Base-by-base conservation (phyloP, 345 rosid species). In the Moricandia moricandioides region DNA sequence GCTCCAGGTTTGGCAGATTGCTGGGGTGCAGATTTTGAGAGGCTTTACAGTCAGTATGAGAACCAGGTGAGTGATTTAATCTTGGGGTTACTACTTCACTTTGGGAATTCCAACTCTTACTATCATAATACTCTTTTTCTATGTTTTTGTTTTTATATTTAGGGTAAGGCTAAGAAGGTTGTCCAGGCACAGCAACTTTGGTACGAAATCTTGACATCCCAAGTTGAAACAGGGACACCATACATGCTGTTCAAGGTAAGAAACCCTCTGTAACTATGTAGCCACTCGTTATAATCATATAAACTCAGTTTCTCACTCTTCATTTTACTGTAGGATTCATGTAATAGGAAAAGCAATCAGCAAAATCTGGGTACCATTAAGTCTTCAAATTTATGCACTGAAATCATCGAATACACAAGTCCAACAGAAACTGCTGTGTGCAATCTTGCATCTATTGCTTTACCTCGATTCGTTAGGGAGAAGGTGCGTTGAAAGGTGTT, bases 151-250 rank as follows among this genome's bases (percentile, higher is more conserved):
- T 65, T 63, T 3, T 40, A 58, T 75, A 49, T 52, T 14, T 26
- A 90, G 98, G 96, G 97, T 8, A 94, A 94, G 79, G 93, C 96
- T 52, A 94, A 85, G 82, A 94, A 91, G 84, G 89, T 91, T 77
- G 91, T 90, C 31, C 88, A 85, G 73, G 97, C 97, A 37, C 98
- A 86, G 62, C 84, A 79, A 70, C 89, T 90, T 0, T 94, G 97
- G 97, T 87, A 86, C 78, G 97, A 88, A 78, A 82, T 94, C 54
- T 76, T 94, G 77, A 90, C 81, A 62, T 90, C 98, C 16, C 98
- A 94, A 73, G 87, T 94, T n/a, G 98, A 94, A 83, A 91, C 98
- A 43, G 98, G 98, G 43, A 94, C 95, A 9, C 98, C 98, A 40
- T 94, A 94, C 73, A 94, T 94, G 97, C 89, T 94, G 47, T 94